Conservation (phyloP, 2,329 filamentous ascomycete genomes). For the Arthrinium puccinioides region DNA sequence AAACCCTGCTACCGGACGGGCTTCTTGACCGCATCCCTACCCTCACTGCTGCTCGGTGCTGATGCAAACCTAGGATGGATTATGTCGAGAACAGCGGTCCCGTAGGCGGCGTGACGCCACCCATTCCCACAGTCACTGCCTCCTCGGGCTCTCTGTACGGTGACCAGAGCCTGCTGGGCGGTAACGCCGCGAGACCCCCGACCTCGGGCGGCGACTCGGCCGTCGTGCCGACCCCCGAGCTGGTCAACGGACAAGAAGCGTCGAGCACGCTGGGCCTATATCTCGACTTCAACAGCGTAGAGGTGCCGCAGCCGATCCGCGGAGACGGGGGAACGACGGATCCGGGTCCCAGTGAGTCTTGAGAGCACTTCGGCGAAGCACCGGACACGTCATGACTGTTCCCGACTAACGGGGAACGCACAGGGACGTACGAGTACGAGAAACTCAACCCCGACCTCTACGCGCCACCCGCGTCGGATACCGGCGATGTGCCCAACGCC, state of each 20-base stretch:
- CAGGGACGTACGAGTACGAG: constrained; percentile 40
- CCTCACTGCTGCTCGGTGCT: too few relatives aligned
- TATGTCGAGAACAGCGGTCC: constrained; percentile 34
- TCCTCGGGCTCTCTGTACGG: constrained; percentile 33
- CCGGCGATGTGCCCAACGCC: constrained; percentile 36
- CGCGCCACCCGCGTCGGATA: constrained; percentile 46
- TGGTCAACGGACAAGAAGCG: constrained; percentile 43
- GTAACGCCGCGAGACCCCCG: constrained; percentile 27
- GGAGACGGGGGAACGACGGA: constrained; percentile 42
- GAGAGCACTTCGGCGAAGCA: background rate
- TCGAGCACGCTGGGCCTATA: constrained; percentile 41
- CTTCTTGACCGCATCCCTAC: background rate
- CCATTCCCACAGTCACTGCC: constrained; percentile 28
- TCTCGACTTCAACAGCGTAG: constrained; percentile 44
- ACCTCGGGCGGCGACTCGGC: constrained; percentile 30
- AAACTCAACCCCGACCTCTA: constrained; percentile 46
- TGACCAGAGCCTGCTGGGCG: constrained; percentile 29
- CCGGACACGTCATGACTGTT: background rate
- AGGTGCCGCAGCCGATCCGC: constrained; percentile 48
- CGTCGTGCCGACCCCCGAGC: constrained; percentile 27
- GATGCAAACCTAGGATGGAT: constrained; percentile 30
- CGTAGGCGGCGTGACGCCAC: constrained; percentile 31
- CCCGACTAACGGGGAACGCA: too few relatives aligned
- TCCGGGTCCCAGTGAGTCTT: constrained; percentile 37
- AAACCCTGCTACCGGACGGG: background rate